Percentiles rank a stretch among this genome's conserved stretches.
phyloP scores from a whole-genome alignment of 1,139 yeast species.

The Geotrichum siamense region DNA sequence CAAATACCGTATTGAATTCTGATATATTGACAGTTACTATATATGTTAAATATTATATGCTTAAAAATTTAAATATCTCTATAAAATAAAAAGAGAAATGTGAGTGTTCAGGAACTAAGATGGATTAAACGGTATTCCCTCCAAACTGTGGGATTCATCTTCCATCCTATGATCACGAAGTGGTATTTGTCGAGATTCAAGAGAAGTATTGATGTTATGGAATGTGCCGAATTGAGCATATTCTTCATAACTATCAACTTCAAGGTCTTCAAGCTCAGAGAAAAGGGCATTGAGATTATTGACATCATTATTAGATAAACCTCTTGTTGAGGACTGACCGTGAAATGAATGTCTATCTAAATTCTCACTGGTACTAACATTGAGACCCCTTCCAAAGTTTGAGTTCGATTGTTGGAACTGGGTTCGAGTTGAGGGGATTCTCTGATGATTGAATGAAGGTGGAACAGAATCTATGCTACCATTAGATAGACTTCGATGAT shows the following conservation, averaged over 20 bases:
- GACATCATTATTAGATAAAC: slow-evolving; percentile 7
- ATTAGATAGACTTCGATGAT: slow-evolving; percentile 3
- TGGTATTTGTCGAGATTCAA: neutral
- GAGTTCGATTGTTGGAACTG: neutral
- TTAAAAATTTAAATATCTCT: too few species aligned
- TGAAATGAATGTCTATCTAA: slow-evolving; percentile 5
- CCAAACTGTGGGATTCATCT: slow-evolving; percentile 18
- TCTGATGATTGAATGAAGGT: slow-evolving; percentile 5
- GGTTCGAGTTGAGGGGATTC: too few species aligned
- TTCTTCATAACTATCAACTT: slow-evolving; percentile 13
- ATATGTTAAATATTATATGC: too few species aligned
- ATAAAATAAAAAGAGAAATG: neutral
- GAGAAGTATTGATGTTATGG: neutral
- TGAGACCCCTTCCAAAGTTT: slow-evolving; percentile 9
- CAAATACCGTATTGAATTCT: too few species aligned
- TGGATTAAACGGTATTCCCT: slow-evolving; percentile 30
- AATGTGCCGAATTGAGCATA: slow-evolving; percentile 7
- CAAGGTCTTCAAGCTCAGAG: slow-evolving; percentile 15
- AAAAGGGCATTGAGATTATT: slow-evolving; percentile 11
- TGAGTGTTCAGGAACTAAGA: slow-evolving; percentile 17
- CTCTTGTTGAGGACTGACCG: slow-evolving; percentile 1
- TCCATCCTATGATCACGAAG: neutral
- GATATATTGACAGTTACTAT: too few species aligned
- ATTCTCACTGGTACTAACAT: slow-evolving; percentile 8
- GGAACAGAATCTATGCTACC: slow-evolving; percentile 1